Evolutionary conservation across 257 asterid genomes (phyloP).

Genomic region (Solanum sejunctum): DNA sequence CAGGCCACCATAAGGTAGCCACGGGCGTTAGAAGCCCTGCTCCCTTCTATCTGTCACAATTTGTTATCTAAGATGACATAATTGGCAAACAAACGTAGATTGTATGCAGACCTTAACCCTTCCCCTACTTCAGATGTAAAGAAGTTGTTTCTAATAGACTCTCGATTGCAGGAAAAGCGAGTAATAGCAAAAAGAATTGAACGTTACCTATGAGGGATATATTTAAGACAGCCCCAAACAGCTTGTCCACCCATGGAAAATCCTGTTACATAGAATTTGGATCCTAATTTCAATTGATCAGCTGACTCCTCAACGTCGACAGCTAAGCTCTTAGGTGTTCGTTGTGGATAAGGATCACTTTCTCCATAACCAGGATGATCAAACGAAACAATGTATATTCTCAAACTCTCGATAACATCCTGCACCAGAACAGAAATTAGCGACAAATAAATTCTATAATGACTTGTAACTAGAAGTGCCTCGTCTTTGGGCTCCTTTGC

Average conservation of each 20-base stretch:
- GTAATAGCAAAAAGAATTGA: not conserved
- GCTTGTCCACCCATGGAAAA: constrained; percentile 1
- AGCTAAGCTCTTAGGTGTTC: not conserved
- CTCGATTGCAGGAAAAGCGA: no score
- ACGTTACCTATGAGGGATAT: not conserved
- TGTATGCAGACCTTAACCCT: not conserved
- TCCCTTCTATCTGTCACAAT: not conserved
- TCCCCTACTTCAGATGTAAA: not conserved
- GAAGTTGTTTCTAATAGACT: not conserved
- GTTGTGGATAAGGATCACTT: not conserved
- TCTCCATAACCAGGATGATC: not conserved
- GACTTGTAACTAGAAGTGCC: not conserved
- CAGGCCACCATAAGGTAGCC: not conserved
- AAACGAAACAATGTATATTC: not conserved
- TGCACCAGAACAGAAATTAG: not conserved
- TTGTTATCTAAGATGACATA: not conserved
- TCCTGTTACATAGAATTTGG: not conserved
- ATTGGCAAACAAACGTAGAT: not conserved
- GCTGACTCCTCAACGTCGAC: not conserved
- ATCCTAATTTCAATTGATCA: not conserved
- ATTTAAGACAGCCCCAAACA: not conserved
- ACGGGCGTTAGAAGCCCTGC: not conserved
- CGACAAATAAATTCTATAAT: not conserved
- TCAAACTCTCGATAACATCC: not conserved
- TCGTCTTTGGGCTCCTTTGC: not conserved